These are phyloP conservation scores for Aspergillus sp. DNA, from an alignment of 2,329 filamentous ascomycete species.

Conservation along the genomic window DNA sequence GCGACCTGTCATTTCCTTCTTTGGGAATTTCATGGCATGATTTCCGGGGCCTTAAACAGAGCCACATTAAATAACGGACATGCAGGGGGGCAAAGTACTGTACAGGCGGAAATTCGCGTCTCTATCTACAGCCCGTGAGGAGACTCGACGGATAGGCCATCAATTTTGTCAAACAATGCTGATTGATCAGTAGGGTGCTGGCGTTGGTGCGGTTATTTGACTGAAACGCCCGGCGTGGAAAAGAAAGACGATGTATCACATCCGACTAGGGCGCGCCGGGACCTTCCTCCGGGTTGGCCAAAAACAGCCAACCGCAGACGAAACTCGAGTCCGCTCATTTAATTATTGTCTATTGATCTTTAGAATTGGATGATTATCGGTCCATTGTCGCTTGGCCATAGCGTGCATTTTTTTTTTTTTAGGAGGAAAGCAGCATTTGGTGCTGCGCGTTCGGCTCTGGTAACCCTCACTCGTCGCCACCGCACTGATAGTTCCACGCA, in stretches of 20 bases:
- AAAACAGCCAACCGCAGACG: background rate
- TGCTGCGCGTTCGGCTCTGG: background rate
- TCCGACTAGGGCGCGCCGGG: background rate
- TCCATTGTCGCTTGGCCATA: background rate
- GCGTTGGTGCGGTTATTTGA: conserved; percentile 1
- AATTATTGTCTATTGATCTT: conserved; percentile 2
- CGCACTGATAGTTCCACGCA: conserved; percentile 4
- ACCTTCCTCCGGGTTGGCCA: background rate
- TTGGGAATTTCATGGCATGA: background rate
- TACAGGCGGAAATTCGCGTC: conserved; percentile 10
- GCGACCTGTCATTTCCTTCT: conserved; percentile 20
- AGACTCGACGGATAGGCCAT: background rate
- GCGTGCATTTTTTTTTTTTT: background rate
- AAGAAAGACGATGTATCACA: conserved; percentile 18
- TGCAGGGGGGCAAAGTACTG: conserved; percentile 21
- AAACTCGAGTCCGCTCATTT: background rate
- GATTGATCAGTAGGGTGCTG: conserved; percentile 2
- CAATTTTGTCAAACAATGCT: background rate
- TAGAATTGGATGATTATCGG: background rate
- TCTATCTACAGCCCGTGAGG: conserved; percentile 6
- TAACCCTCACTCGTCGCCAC: background rate
- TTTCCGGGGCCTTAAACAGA: background rate
- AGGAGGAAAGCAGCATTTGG: background rate
- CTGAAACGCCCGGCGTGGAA: conserved; percentile 7
- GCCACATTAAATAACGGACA: conserved; percentile 25